These are phyloP conservation scores for Lentinula sp. DNA, from an alignment of 768 basidiomycete genomes.

Conservation along the genomic window DNA sequence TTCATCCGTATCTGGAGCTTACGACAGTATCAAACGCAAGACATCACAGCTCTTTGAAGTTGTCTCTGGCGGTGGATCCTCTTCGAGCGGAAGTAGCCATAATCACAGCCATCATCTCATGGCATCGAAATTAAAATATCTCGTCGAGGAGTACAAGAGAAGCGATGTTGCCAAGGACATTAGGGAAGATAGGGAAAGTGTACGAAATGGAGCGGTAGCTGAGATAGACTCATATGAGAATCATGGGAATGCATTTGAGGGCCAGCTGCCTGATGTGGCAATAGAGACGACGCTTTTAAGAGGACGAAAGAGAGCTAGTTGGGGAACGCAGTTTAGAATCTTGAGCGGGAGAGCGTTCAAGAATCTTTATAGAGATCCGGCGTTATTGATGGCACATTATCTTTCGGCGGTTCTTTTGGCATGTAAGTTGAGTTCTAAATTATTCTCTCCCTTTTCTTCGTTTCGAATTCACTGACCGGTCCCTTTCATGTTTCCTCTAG, in stretches of 20 bases:
- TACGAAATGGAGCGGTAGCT: constrained; percentile 27
- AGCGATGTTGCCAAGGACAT: constrained; percentile 65
- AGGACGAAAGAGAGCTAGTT: constrained; percentile 76
- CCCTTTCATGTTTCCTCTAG: constrained; percentile 25
- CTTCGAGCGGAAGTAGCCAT: constrained; percentile 18
- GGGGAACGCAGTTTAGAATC: constrained; percentile 88
- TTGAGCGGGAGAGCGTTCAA: constrained; percentile 96
- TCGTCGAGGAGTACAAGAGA: constrained; percentile 67
- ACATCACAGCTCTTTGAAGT: constrained; percentile 68
- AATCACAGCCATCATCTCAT: constrained; percentile 29
- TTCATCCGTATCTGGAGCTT: constrained; percentile 32
- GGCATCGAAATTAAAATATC: constrained; percentile 53
- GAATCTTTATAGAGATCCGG: constrained; percentile 94
- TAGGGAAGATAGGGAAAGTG: constrained; percentile 50
- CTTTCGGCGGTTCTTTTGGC: constrained; percentile 78
- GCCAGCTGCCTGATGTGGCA: constrained; percentile 58
- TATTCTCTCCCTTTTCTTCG: neutral
- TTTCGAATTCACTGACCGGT: constrained; percentile 4
- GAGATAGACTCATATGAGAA: constrained; percentile 10
- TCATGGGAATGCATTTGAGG: constrained; percentile 19
- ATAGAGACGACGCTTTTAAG: constrained; percentile 63
- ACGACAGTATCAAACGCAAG: constrained; percentile 49
- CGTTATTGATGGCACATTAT: constrained; percentile 89
- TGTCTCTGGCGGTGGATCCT: constrained; percentile 28
- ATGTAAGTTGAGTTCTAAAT: constrained; percentile 38